Base-by-base conservation (phyloP, 257 asterid genomes). In the Gentiana straminea region DNA sequence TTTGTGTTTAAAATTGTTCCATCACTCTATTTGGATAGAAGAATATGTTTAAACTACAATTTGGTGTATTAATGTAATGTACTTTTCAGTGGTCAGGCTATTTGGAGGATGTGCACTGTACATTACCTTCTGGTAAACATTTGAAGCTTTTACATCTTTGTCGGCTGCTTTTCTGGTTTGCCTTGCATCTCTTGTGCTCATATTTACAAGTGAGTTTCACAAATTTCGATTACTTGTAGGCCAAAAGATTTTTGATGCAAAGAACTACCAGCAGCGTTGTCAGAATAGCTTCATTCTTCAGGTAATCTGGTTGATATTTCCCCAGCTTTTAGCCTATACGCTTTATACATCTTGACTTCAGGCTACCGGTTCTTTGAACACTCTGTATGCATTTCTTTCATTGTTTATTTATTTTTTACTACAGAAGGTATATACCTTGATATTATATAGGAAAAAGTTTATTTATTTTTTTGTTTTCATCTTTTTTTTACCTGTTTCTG, bases 31-130 rank as follows among this genome's bases (percentile, higher is more conserved):
- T 4, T 41, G 8, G 9, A 0, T 41, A 10, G 9, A 41, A 3
- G 0, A 4, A 41, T 41, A 5, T 41, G 46, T 41, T 5, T 10
- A 41, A 41, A 10, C 46, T 41, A 1, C 46, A 1, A 10, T 41
- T 3, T 7, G 7, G 46, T 41, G 7, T 41, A 41, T 41, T 5
- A 41, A 7, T 41, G 46, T 5, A 41, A 41, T 3, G 7, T 41
- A 41, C 52, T 69, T 60, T 69, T 47, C 49, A 91, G 97, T 79
- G 84, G 74, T 77, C 75, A 55, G 55, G 8, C 64, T 66, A 74
- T 65, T 53, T 86, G 67, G 85, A 87, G 76, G 72, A 63, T 64
- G 67, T 72, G 52, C 61, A 55, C 58, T 68, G 70, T 46, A 51
- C 24, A 24, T 24, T 56, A 47, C 72, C 46, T 59, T 59, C 76